Conservation (phyloP, 129 eudicot species). For the Centella asiatica region DNA sequence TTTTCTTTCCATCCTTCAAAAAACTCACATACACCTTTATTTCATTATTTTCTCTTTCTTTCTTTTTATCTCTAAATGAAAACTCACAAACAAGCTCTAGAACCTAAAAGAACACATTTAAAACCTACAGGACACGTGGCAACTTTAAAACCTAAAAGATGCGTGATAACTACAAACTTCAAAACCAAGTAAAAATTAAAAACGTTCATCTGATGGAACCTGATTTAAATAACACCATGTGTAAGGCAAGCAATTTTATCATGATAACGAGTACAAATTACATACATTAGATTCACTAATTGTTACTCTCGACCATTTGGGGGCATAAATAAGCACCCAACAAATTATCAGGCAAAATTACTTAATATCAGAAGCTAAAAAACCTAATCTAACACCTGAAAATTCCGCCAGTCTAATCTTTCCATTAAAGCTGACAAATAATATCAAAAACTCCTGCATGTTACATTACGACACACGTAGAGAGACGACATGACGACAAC, state of each 20-base stretch:
- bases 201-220: no score
- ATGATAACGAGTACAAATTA: not conserved
- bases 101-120: no score
- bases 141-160: no score
- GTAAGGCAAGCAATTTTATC: not conserved
- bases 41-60: no score
- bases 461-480: constrained; percentile 6
- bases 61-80: no score
- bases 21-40: no score
- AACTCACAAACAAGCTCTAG: no score
- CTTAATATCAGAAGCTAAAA: not conserved
- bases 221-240: not conserved
- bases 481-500: no score
- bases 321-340: not conserved
- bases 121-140: no score
- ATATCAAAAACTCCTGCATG: not conserved
- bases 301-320: not conserved
- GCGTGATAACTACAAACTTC: no score
- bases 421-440: not conserved
- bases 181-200: no score
- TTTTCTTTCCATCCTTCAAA: no score
- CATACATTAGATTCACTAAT: not conserved
- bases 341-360: not conserved
- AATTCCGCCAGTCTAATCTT: not conserved
- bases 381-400: not conserved